Evolutionary conservation across 192 early-diverging fungal species (phyloP), one percentile per base, ranked within the genome.

Genomic region (Geranomyces variabilis): DNA sequence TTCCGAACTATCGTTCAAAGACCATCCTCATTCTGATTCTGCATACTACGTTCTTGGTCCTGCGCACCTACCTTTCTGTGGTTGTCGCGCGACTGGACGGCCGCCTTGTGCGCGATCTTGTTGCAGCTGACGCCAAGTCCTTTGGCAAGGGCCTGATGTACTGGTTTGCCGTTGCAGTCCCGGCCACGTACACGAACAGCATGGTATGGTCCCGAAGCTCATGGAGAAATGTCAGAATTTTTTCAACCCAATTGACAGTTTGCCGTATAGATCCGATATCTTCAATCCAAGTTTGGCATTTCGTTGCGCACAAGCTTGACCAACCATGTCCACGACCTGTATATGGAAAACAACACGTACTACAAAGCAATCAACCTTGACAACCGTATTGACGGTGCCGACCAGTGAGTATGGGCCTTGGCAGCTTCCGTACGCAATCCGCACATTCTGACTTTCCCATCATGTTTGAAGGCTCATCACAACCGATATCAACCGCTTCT

Each of bases 141-240:
- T 98, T 98, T 71, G 74, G 95, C 51, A 75, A 81, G 55, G 93
- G 94, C 1, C 86, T 99, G 34, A 79, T 85, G 19, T 93, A 92
- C 63, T 98, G 94, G 93, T 94, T 98, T 75, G 86, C 90, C 22
- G 94, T 98, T 74, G 93, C 96, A 15, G 79, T 98, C 7, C 96
- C 96, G 21, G 94, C 96, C 7, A 96, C 94, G 8, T 98, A 96
- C 77, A 98, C 96, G 45, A 98, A 98, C 80, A 93, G 90, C 80
- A 98, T 98, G 96, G 94, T 92, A 80, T 78, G 57, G 74, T 69
- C 55, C 56, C 69, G 15, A 26, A 26, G 21, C 29, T 60, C 29
- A 6, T 60, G 58, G 2, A 19, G 31, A 60, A 60, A 60, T 34
- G 28, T 47, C 46, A 19, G 12, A 10, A 47, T 13, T 47, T 19